Conservation (phyloP, 768 basidiomycete species). For the Bullera alba region DNA sequence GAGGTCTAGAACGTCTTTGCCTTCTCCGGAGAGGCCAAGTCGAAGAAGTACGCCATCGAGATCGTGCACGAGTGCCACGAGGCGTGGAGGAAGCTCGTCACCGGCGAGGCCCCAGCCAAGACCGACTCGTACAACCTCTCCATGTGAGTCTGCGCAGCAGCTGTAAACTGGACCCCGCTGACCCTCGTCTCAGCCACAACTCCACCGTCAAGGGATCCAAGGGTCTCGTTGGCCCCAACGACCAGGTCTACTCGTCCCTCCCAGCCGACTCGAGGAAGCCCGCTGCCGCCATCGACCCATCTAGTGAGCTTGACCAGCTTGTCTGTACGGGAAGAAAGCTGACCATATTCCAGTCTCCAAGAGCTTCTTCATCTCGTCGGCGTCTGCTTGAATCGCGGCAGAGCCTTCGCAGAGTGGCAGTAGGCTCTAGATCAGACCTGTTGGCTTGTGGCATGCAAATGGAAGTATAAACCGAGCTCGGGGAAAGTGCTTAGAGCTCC, state of each 20-base stretch:
- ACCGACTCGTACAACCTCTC: constrained; percentile 67
- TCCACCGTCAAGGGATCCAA: constrained; percentile 67
- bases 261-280: constrained; percentile 75
- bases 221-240: constrained; percentile 59
- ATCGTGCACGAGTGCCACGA: constrained; percentile 99
- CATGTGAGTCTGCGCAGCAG: constrained; percentile 65
- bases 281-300: constrained; percentile 81
- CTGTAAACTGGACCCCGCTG: not conserved
- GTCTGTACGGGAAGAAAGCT: not conserved
- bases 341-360: constrained; percentile 39
- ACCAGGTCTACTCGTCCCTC: constrained; percentile 59
- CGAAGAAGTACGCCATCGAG: constrained; percentile 98
- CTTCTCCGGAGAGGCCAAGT: constrained; percentile 99
- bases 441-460: no score
- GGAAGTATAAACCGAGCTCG: no score
- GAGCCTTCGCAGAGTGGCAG: not conserved
- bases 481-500: no score
- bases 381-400: constrained; percentile 30
- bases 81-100: constrained; percentile 89
- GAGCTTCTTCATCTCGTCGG: constrained; percentile 47
- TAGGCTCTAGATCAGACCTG: not conserved
- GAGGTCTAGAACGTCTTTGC: constrained; percentile 87
- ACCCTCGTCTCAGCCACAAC: constrained; percentile 58
- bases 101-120: constrained; percentile 67
- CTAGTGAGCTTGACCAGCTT: constrained; percentile 55